Evolutionary conservation across 1,284 basidiomycete species (phyloP), one percentile per base, ranked within the genome.

Genomic region (Bjerkandera adusta): DNA sequence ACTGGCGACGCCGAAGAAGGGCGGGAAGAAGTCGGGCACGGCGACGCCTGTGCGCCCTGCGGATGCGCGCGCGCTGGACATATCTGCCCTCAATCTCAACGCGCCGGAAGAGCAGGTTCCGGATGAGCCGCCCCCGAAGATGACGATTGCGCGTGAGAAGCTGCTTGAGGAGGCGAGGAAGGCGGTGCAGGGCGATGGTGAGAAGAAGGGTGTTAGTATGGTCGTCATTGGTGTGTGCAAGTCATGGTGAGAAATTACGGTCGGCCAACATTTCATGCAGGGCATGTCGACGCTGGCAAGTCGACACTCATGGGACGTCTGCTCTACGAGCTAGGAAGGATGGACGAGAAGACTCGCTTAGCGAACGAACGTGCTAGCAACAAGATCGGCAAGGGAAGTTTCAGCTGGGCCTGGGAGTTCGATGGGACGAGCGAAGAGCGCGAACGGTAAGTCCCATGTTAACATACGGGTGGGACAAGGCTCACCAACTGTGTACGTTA

Each of bases 251-350:
- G n/a, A n/a, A n/a, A 8, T 35, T 39, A 21, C 13, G 2, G 16
- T 15, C 27, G 20, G 36, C 27, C 33, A 29, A 32, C 21, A 20
- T n/a, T 47, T 42, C 26, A 35, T 47, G 11, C 57, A 93, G 95
- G 96, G 20, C 96, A 99, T 61, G 96, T 99, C 50, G 96, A 99
- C 68, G 96, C 97, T 12, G 96, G 96, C 40, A 99, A 99, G 68
- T 97, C 95, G 8, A 99, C 96, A 0, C 68, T 99, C 36, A 98
- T 98, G 93, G 96, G 96, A 0, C 76, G 95, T 43, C 64, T 99
- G 52, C 65, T 99, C 36, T 95, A 97, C 62, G 97, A 98, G 54
- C 75, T 97, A 1, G 96, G 97, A 13, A 77, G 81, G 55, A 62
- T 98, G 45, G 86, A 88, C 47, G 93, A 98, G 61, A 92, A 92